Evolutionary conservation across 2,329 filamentous ascomycete species (phyloP), one percentile per base, ranked within the genome.

Genomic region (Aspergillus japonicus): DNA sequence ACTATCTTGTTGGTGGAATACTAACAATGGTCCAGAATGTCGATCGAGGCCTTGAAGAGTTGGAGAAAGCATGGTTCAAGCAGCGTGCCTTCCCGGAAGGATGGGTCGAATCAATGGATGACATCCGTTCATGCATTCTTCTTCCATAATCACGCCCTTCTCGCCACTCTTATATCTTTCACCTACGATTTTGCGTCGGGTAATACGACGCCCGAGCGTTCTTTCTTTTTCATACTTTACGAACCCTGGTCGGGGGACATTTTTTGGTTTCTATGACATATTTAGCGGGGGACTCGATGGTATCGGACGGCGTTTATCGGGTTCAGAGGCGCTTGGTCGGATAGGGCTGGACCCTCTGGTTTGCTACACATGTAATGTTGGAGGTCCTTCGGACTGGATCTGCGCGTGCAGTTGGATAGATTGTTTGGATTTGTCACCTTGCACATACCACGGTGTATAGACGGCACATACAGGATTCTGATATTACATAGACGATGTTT

Each of bases 21-120:
- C 59, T 65, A 47, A 66, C 33, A 8, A 2, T 11, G 2, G 4
- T 14, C 16, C 33, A 71, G 66, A 73, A 73, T 35, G 71, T 73
- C 3, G 71, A 72, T 21, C 71, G 67, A 56, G 68, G 60, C 12
- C 66, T 73, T 2, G 71, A 72, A 29, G 62, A 68, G n/a, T 56
- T 73, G 2, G 71, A 73, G 50, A 58, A 61, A 7, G 59, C 66
- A 5, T 74, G 71, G 71, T 72, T 73, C 57, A 73, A 73, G 50
- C 68, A 68, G 54, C 70, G 70, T 16, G 60, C 69, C 3, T 74
- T 73, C 51, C 72, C 71, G 5, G 66, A 70, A 12, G 72, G 70
- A 5, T 74, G 72, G 72, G 64, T 68, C 2, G 68, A 71, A 42
- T 71, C 66, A 2, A 66, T 74, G 66, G 68, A 73, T 31, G 71